A percentile compares a stretch with the other conserved stretches of the same genome.
These are phyloP conservation scores for Tolypocladium inflatum DNA, from an alignment of 2,329 filamentous ascomycete genomes.

Conservation along the genomic window DNA sequence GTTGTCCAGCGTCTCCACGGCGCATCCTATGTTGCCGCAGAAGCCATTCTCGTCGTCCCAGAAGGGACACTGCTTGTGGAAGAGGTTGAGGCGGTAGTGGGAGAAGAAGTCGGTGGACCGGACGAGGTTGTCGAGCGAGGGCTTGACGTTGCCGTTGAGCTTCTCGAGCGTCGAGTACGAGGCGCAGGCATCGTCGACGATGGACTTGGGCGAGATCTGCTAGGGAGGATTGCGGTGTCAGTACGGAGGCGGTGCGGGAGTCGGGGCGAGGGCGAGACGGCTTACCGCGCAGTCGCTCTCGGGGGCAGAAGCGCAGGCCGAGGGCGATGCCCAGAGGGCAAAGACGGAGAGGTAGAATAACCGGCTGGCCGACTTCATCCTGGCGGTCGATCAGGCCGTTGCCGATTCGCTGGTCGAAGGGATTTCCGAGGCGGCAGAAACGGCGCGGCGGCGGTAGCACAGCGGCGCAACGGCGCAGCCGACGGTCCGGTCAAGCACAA, in stretches of 20 bases:
- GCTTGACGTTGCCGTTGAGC: conserved; percentile 69
- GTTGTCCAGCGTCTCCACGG: conserved; percentile 89
- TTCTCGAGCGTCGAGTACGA: conserved; percentile 85
- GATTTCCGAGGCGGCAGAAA: conserved; percentile 1
- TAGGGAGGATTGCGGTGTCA: conserved; percentile 3
- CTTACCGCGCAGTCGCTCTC: conserved; percentile 46
- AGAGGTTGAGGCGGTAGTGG: conserved; percentile 91
- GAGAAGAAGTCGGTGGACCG: conserved; percentile 94
- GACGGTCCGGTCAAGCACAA: neutral
- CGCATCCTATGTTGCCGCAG: conserved; percentile 95
- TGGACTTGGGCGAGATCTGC: conserved; percentile 79
- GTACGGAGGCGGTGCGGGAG: neutral
- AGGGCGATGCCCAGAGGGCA: conserved; percentile 41
- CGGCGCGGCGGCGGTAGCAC: neutral
- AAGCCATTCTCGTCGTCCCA: conserved; percentile 90
- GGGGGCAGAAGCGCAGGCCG: conserved; percentile 29
- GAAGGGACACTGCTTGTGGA: conserved; percentile 89
- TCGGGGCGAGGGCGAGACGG: conserved; percentile 9
- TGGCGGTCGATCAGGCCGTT: conserved; percentile 1
- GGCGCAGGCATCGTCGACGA: conserved; percentile 88
- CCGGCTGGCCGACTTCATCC: conserved; percentile 44
- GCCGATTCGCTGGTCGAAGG: neutral
- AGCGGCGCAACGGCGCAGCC: neutral
- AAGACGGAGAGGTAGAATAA: conserved; percentile 48
- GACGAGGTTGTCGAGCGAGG: conserved; percentile 71